Base-by-base conservation (phyloP, 768 basidiomycete species). In the Melanogaster broomeanus region DNA sequence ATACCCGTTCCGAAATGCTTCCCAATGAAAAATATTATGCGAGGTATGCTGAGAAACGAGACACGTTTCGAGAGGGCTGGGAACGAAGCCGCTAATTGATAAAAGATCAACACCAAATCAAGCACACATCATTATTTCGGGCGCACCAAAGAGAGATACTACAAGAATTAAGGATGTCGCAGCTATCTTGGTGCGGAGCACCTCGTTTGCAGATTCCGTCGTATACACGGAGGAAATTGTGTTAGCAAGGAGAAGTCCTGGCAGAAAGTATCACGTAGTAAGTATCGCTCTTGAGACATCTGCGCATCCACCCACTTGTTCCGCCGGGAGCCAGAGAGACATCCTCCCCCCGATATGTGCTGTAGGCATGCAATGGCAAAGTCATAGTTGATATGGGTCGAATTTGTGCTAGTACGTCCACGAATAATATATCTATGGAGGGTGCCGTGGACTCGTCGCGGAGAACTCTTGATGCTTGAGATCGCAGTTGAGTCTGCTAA, bases 1-100 rank as follows among this genome's bases (percentile, higher is more conserved):
- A 2, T 12, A 81, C 84, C 82, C 13, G 90, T 92, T 31, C 90
- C 90, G 59, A 92, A 91, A 63, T 93, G 90, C 61, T 91, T 93
- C 34, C 87, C 89, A n/a, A 90, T 74, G 67, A 93, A 92, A 64
- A 93, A 92, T 16, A 86, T 60, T 15, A 88, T 71, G 21, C 77
- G 77, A 2, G 88, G 88, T 58, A 90, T 83, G 46, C 77, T 77
- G 19, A 90, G 59, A 50, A 74, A 74, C 6, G 75, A 72, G 13
- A 77, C 61, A 2, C 74, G 75, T 51, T 78, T 81, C 0, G 88
- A 87, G 22, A 89, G 50, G 1, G 81, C 72, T 0, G 90, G 90
- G 55, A 92, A 87, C 0, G 86, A 86, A 1, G 83, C 84, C n/a
- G 90, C 89, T 79, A 42, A 3, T 12, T 48, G 27, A 34, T 24